phyloP scores from a whole-genome alignment of 352 stramenopile species.

The Phytophthora aleatoria region DNA sequence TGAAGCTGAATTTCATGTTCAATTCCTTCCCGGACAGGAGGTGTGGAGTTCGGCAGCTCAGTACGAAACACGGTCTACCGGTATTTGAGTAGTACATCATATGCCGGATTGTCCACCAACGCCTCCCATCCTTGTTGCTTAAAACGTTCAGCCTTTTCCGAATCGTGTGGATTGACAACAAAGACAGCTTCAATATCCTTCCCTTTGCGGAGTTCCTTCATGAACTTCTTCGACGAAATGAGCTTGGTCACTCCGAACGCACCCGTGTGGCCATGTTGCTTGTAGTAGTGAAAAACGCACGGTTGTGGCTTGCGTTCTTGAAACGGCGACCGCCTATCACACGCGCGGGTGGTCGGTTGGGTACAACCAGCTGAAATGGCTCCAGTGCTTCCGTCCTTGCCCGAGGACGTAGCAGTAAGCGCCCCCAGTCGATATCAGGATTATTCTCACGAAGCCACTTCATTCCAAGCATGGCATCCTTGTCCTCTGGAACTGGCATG shows the following conservation, averaged over 20 bases:
- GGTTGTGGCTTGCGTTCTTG: neutral
- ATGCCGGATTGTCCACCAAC: too few relatives aligned
- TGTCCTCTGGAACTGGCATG: neutral
- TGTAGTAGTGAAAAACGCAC: neutral
- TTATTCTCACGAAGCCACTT: neutral
- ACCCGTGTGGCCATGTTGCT: neutral
- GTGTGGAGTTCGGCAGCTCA: neutral
- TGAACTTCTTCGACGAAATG: neutral
- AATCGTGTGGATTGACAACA: neutral
- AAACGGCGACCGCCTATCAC: too few relatives aligned
- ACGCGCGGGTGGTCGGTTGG: neutral
- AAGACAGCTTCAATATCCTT: neutral
- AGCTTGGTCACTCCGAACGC: neutral
- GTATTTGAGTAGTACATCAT: neutral
- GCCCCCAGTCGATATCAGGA: neutral
- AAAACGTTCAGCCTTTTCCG: neutral
- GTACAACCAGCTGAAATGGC: too few relatives aligned
- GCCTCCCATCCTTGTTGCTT: neutral
- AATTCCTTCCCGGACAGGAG: neutral
- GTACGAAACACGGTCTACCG: neutral
- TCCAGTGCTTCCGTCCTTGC: too few relatives aligned
- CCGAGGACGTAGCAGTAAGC: neutral
- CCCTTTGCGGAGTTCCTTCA: neutral
- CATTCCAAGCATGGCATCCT: neutral
- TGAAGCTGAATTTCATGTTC: neutral